These are phyloP conservation scores for Tuber calosporum DNA, from an alignment of 495 filamentous ascomycete species.

Conservation along the genomic window DNA sequence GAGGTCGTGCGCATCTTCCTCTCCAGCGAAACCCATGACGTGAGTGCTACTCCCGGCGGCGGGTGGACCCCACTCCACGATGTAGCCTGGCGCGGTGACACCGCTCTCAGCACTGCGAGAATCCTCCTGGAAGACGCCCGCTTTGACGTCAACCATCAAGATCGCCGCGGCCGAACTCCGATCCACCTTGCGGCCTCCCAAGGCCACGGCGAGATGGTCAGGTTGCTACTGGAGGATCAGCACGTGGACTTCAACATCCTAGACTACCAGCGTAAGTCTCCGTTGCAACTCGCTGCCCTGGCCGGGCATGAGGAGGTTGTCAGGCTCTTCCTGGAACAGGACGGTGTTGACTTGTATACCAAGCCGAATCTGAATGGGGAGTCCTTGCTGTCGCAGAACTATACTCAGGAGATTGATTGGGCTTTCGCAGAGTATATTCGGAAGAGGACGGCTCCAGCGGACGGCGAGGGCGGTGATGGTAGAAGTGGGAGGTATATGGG, in stretches of 20 bases:
- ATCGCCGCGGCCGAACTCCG: not conserved
- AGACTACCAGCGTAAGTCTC: not conserved
- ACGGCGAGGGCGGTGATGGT: not conserved
- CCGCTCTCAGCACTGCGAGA: not conserved
- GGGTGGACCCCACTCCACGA: not conserved
- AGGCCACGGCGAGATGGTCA: not conserved
- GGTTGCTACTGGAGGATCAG: not conserved
- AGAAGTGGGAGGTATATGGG: not conserved
- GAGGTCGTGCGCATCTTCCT: not conserved
- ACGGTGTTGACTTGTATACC: not conserved
- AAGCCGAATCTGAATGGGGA: not conserved
- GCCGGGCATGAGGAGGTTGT: not conserved
- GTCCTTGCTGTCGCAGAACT: not conserved
- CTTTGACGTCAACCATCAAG: not conserved
- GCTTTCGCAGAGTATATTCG: not conserved
- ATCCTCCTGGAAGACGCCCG: not conserved
- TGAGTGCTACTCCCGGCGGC: not conserved
- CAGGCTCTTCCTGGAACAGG: not conserved
- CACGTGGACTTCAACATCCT: not conserved
- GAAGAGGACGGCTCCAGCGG: not conserved
- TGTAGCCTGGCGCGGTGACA: not conserved
- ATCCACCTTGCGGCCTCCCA: not conserved
- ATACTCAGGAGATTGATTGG: not conserved
- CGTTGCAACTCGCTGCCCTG: not conserved
- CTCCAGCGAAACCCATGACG: not conserved